A percentile compares a stretch with the other conserved stretches of the same genome.
Evolutionary conservation across 2,329 filamentous ascomycete species (phyloP).

Genomic region (Xylaria sp.): DNA sequence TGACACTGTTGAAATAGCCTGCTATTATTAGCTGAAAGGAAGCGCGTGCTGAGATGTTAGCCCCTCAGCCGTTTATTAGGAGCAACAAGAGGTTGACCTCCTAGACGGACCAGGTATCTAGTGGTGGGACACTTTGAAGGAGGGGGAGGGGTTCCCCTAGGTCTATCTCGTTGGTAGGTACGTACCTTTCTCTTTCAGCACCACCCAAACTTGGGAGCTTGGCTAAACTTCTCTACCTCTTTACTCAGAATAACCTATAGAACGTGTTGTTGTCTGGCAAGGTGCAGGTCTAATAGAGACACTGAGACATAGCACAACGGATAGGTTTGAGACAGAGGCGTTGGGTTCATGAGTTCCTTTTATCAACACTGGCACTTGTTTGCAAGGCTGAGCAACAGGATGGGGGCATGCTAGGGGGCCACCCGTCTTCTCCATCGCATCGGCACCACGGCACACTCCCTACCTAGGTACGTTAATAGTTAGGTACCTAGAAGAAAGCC

Average conservation of each 20-base stretch:
- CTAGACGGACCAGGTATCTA: not conserved
- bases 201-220: conserved; percentile 9
- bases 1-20: conserved; percentile 13
- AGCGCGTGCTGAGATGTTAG: conserved; percentile 14
- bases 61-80: conserved; percentile 18
- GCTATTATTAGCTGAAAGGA: conserved; percentile 19
- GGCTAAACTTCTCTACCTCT: too few species aligned
- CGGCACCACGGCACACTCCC: conserved; percentile 15
- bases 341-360: conserved; percentile 16
- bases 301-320: not conserved
- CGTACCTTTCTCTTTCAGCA: conserved; percentile 24
- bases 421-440: not conserved
- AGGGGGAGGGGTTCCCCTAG: conserved; percentile 22
- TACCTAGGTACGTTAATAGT: not conserved
- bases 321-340: not conserved
- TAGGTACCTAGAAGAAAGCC: conserved; percentile 22
- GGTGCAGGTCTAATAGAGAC: not conserved
- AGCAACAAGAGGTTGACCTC: conserved; percentile 15
- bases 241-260: not conserved
- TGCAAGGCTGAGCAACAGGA: conserved; percentile 27
- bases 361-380: conserved; percentile 18
- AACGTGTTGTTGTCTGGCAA: not conserved
- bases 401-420: not conserved
- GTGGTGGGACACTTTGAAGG: conserved; percentile 10
- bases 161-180: conserved; percentile 9